A percentile compares a stretch with the other conserved stretches of the same genome.
phyloP scores from a whole-genome alignment of 345 rosid species.

The Linum usitatissimum region DNA sequence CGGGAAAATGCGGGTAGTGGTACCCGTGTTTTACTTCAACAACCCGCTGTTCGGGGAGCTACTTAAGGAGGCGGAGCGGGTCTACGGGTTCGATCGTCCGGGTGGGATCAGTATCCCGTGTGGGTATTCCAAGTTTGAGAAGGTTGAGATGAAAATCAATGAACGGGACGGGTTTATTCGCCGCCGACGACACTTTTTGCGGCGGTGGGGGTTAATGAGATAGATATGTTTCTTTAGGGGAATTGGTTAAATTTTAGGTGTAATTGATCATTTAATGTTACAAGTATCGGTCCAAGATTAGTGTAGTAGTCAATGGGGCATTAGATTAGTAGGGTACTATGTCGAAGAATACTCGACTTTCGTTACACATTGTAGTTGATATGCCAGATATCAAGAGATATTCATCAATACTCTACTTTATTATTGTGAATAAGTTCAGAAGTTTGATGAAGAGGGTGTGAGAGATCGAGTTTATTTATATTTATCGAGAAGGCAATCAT shows the following conservation, averaged over 20 bases:
- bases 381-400: too few species aligned
- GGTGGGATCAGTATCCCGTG: slow-evolving; percentile 77
- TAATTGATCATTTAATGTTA: not conserved
- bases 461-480: too few species aligned
- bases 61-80: slow-evolving; percentile 62
- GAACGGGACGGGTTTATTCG: slow-evolving; percentile 25
- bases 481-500: too few species aligned
- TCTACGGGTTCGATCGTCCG: slow-evolving; percentile 59
- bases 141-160: slow-evolving; percentile 61
- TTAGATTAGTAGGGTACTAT: too few species aligned
- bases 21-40: slow-evolving; percentile 74
- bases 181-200: not conserved
- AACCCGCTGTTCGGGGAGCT: slow-evolving; percentile 75
- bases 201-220: not conserved
- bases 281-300: not conserved
- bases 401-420: too few species aligned
- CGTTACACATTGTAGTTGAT: too few species aligned
- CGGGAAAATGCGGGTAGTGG: slow-evolving; percentile 37
- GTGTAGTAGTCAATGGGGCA: too few species aligned
- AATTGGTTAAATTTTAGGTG: too few species aligned
- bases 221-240: too few species aligned
- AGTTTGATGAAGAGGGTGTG: too few species aligned
- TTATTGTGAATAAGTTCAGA: too few species aligned
- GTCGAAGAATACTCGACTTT: too few species aligned
- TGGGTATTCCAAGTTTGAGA: slow-evolving; percentile 65